Conservation (phyloP, 2,329 filamentous ascomycete genomes). For the Trichoderma sp. region DNA sequence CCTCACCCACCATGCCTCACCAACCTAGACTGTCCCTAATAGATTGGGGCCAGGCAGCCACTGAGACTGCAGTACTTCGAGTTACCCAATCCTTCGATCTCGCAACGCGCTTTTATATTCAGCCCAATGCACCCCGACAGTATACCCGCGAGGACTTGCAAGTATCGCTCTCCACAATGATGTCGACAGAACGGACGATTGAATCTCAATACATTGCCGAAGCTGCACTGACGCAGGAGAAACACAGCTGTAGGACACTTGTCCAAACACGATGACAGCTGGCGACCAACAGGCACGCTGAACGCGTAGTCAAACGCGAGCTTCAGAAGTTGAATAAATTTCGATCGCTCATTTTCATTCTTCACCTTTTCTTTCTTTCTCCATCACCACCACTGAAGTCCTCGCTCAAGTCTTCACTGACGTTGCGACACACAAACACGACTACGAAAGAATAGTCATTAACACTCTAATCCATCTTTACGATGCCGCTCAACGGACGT, state of each 20-base stretch:
- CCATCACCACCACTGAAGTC: not conserved
- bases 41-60: not conserved
- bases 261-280: not conserved
- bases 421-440: not conserved
- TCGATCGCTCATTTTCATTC: not conserved
- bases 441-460: not conserved
- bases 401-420: not conserved
- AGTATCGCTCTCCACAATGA: not conserved
- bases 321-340: not conserved
- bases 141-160: not conserved
- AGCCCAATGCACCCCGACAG: not conserved
- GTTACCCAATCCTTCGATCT: not conserved
- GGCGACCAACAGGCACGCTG: not conserved
- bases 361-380: not conserved
- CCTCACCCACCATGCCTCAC: not conserved
- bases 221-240: not conserved
- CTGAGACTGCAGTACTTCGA: not conserved
- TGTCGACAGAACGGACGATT: not conserved
- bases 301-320: not conserved
- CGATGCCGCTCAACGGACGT: not conserved
- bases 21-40: not conserved
- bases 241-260: not conserved
- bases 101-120: not conserved
- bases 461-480: not conserved
- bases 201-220: not conserved